A percentile compares a stretch with the other conserved stretches of the same genome.
These are phyloP conservation scores for Sporothrix humicola DNA, from an alignment of 2,329 filamentous ascomycete species.

Conservation along the genomic window DNA sequence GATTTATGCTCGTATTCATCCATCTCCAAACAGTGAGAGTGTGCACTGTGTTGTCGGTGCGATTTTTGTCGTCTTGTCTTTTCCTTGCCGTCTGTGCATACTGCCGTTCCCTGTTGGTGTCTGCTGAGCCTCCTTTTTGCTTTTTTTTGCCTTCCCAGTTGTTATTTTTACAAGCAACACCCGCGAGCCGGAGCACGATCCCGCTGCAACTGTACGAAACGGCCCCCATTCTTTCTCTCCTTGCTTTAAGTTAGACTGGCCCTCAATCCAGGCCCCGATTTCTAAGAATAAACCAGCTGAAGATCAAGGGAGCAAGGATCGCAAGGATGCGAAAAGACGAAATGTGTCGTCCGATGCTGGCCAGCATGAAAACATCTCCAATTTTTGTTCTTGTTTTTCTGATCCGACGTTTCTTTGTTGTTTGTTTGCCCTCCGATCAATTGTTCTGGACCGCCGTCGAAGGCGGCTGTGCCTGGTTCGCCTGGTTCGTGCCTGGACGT, in stretches of 20 bases:
- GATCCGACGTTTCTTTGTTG: background rate
- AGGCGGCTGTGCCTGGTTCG: background rate
- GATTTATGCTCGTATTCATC: background rate
- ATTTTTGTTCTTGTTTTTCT: background rate
- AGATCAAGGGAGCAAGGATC: background rate
- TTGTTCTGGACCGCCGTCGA: background rate
- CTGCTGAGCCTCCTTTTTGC: constrained; percentile 3
- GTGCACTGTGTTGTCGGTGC: background rate
- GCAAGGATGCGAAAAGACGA: no score
- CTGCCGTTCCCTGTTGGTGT: background rate
- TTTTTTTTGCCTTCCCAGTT: background rate
- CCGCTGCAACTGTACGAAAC: constrained; percentile 9
- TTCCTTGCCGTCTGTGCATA: no score
- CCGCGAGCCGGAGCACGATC: background rate
- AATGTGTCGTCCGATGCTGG: background rate
- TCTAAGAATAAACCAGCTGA: background rate
- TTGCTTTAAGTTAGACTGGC: no score
- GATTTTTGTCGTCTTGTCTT: background rate
- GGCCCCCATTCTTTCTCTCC: background rate
- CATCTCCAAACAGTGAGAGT: constrained; percentile 2
- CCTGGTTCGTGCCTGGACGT: background rate
- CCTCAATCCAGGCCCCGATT: background rate
- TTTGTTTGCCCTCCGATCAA: background rate
- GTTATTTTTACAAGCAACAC: background rate
- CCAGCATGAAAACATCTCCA: background rate